Conservation (phyloP, 306 rosid genomes). For the Lathyrus sativus region DNA sequence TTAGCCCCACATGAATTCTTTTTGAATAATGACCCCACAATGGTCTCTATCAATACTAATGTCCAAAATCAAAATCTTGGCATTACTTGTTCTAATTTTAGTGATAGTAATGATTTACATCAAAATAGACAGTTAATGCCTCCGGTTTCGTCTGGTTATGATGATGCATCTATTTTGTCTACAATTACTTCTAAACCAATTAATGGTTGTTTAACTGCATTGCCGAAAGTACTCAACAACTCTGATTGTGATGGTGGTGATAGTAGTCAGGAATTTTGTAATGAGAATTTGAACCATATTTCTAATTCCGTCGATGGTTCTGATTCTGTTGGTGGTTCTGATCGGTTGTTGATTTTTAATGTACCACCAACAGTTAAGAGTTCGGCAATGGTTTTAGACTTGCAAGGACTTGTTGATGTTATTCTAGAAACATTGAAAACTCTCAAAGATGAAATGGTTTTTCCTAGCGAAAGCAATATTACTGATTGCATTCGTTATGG, state of each 20-base stretch:
- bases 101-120: too few species aligned
- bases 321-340: background rate
- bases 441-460: slow-evolving; percentile 63
- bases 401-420: slow-evolving; percentile 61
- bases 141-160: too few species aligned
- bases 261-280: background rate
- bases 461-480: slow-evolving; percentile 74
- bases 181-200: slow-evolving; percentile 3
- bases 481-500: slow-evolving; percentile 69
- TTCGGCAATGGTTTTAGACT: background rate
- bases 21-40: background rate
- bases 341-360: background rate
- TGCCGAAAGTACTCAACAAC: background rate
- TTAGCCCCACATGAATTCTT: slow-evolving; percentile 76
- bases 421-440: slow-evolving; percentile 60
- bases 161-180: background rate
- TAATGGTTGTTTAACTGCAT: background rate
- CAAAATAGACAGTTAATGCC: too few species aligned
- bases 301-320: background rate
- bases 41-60: too few species aligned
- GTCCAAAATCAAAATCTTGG: too few species aligned
- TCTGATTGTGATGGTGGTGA: background rate
- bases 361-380: background rate
- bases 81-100: too few species aligned
- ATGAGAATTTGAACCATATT: background rate